Evolutionary conservation across 441 rosid genomes (phyloP), one percentile per base, ranked within the genome.

Genomic region (Aleurites moluccanus): DNA sequence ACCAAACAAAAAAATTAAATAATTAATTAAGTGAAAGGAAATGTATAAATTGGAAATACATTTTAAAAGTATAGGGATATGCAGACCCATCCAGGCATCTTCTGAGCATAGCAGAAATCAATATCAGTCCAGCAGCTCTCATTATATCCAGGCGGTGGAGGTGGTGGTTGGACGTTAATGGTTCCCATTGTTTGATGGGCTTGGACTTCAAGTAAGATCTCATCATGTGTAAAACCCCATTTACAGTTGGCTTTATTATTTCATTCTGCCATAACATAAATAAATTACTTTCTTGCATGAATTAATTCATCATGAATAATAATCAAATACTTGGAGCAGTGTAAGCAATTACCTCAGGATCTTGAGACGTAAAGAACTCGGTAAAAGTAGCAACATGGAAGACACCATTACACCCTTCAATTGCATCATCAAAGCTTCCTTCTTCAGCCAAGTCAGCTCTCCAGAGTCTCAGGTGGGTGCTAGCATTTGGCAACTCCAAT

Each of bases 371-470:
- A 33, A 33, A 0, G 3, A 33, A 4, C 0, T 33, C 44, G 10
- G 18, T 2, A 7, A 45, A 23, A 14, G 94, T 91, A 47, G 97
- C n/a, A n/a, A n/a, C n/a, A n/a, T n/a, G n/a, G n/a, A n/a, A n/a
- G n/a, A n/a, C n/a, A n/a, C n/a, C n/a, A n/a, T n/a, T n/a, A n/a
- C n/a, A n/a, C n/a, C n/a, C n/a, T n/a, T n/a, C n/a, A n/a, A n/a
- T n/a, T n/a, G n/a, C n/a, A n/a, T n/a, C n/a, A n/a, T n/a, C n/a
- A n/a, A n/a, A n/a, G n/a, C n/a, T n/a, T n/a, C n/a, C n/a, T n/a
- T n/a, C n/a, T n/a, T n/a, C n/a, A n/a, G n/a, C n/a, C n/a, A n/a
- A n/a, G n/a, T n/a, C n/a, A n/a, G n/a, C n/a, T n/a, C n/a, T n/a
- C n/a, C n/a, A n/a, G n/a, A n/a, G n/a, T n/a, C n/a, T n/a, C n/a